phyloP scores from a whole-genome alignment of 768 basidiomycete genomes.

The Leccinum imitatum region DNA sequence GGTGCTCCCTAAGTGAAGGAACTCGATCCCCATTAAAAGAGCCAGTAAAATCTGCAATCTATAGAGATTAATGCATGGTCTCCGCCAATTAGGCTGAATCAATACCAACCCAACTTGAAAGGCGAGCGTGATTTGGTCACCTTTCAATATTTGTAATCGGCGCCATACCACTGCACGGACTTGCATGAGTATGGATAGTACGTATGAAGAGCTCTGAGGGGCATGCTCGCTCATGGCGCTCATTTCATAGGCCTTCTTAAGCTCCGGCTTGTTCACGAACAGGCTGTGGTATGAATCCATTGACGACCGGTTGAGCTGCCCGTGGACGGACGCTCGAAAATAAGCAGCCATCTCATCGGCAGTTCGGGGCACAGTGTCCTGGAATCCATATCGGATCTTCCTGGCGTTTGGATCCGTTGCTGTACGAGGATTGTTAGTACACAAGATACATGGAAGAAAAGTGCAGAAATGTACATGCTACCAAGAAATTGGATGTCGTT shows the following conservation, averaged over 20 bases:
- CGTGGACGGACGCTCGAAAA: slow-evolving; percentile 42
- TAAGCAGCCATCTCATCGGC: slow-evolving; percentile 56
- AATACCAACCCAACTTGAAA: slow-evolving; percentile 24
- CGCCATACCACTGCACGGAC: slow-evolving; percentile 44
- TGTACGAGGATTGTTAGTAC: background rate
- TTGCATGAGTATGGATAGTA: slow-evolving; percentile 45
- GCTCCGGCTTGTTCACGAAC: slow-evolving; percentile 45
- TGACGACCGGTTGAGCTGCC: slow-evolving; percentile 44
- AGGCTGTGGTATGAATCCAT: slow-evolving; percentile 44
- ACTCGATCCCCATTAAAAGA: slow-evolving; percentile 36
- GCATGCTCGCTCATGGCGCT: slow-evolving; percentile 53
- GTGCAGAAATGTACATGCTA: slow-evolving; percentile 41
- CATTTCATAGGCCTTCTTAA: slow-evolving; percentile 41
- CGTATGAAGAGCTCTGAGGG: slow-evolving; percentile 42
- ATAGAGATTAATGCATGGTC: background rate
- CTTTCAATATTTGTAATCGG: slow-evolving; percentile 45
- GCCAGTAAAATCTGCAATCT: slow-evolving; percentile 37
- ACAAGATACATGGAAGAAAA: background rate
- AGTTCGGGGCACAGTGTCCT: slow-evolving; percentile 45
- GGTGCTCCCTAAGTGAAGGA: slow-evolving; percentile 37
- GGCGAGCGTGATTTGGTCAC: slow-evolving; percentile 37
- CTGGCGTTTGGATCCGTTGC: slow-evolving; percentile 65
- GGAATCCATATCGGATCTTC: slow-evolving; percentile 42
- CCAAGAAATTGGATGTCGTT: slow-evolving; percentile 61
- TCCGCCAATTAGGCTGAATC: background rate